These are phyloP conservation scores for Dendryphion nanum DNA, from an alignment of 2,329 filamentous ascomycete genomes.

Conservation along the genomic window DNA sequence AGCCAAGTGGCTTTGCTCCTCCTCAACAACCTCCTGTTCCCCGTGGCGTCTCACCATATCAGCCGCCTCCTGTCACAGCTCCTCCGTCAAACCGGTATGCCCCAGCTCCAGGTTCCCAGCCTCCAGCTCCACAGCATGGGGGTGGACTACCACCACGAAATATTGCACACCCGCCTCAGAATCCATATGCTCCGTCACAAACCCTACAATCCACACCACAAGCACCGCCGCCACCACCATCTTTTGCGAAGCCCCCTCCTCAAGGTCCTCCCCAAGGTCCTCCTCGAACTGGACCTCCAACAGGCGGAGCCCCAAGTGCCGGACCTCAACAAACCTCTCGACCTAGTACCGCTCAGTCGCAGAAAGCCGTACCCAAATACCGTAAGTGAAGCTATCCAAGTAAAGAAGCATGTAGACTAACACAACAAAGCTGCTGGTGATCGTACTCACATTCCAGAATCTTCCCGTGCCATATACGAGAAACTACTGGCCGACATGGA, in stretches of 20 bases:
- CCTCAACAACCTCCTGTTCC: slow-evolving; percentile 59
- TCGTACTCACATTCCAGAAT: slow-evolving; percentile 79
- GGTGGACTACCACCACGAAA: slow-evolving; percentile 42
- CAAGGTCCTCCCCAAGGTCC: slow-evolving; percentile 42
- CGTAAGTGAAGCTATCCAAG: slow-evolving; percentile 51
- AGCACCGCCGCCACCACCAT: slow-evolving; percentile 46
- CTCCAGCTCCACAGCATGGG: slow-evolving; percentile 41
- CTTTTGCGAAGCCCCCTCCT: slow-evolving; percentile 47
- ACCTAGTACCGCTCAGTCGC: slow-evolving; percentile 51
- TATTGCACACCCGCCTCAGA: slow-evolving; percentile 40
- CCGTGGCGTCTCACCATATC: slow-evolving; percentile 82
- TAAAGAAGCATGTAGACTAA: background rate
- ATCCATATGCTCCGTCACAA: slow-evolving; percentile 40
- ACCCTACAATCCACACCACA: slow-evolving; percentile 38
- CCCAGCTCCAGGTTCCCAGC: slow-evolving; percentile 60
- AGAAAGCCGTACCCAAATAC: slow-evolving; percentile 59
- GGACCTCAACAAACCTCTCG: slow-evolving; percentile 39
- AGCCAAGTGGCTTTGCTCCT: slow-evolving; percentile 45
- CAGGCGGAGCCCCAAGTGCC: slow-evolving; percentile 39
- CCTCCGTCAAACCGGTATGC: slow-evolving; percentile 59
- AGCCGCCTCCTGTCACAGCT: slow-evolving; percentile 72
- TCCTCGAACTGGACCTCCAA: slow-evolving; percentile 43
- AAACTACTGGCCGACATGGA: slow-evolving; percentile 82
- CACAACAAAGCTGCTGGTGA: slow-evolving; percentile 63
- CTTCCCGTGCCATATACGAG: slow-evolving; percentile 76